These are phyloP conservation scores for Chamaecyparis obtusa DNA, from an alignment of 75 land plant species.

Conservation along the genomic window DNA sequence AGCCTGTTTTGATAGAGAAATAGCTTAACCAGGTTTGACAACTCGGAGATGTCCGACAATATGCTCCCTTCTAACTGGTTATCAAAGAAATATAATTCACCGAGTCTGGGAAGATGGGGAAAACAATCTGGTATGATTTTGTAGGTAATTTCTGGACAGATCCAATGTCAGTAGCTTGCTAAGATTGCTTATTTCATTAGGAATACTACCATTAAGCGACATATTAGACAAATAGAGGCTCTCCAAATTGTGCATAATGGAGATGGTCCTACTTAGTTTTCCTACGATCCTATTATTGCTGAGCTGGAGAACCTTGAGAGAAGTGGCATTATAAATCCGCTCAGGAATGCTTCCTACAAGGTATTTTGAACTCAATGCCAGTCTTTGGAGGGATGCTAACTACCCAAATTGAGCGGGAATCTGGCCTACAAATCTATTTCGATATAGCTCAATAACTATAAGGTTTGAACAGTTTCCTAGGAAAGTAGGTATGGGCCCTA, in stretches of 20 bases:
- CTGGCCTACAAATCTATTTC: background rate
- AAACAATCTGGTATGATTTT: background rate
- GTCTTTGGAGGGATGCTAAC: background rate
- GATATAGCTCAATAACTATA: background rate
- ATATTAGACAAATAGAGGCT: background rate
- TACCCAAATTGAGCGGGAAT: background rate
- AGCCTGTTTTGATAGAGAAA: background rate
- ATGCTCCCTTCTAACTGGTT: background rate
- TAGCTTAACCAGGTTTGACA: background rate
- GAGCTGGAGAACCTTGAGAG: background rate
- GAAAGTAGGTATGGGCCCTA: background rate
- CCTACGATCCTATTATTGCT: background rate
- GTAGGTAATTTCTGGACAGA: background rate
- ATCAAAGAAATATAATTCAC: background rate
- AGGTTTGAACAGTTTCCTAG: background rate
- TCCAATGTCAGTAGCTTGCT: background rate
- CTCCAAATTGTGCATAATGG: background rate
- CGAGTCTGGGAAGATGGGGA: slow-evolving; percentile 3
- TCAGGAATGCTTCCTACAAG: background rate
- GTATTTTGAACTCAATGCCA: background rate
- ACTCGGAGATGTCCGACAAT: background rate
- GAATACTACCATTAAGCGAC: background rate
- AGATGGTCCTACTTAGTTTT: background rate
- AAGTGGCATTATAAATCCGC: background rate
- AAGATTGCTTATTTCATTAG: background rate